phyloP scores from a whole-genome alignment of 2,329 filamentous ascomycete species.

The Colletotrichum truncatum region DNA sequence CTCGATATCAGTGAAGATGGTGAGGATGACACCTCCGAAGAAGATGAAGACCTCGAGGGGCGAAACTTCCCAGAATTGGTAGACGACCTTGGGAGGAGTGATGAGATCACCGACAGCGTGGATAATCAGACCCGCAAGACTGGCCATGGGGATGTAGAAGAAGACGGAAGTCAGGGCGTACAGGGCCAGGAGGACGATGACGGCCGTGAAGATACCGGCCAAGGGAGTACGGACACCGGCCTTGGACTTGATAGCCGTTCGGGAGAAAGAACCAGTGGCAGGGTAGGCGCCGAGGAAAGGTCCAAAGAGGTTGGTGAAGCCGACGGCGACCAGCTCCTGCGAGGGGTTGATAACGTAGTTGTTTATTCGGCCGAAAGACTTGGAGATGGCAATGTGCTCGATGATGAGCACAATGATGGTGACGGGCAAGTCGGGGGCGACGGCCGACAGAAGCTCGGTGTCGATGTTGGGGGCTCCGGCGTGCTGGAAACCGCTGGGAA shows the following conservation, averaged over 20 bases:
- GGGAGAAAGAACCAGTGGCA: conserved; percentile 59
- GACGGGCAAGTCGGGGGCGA: conserved; percentile 74
- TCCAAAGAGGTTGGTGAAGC: conserved; percentile 78
- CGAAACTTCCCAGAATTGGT: conserved; percentile 81
- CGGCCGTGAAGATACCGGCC: conserved; percentile 79
- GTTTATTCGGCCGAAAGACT: conserved; percentile 82
- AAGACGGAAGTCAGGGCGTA: conserved; percentile 82
- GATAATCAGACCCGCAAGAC: conserved; percentile 80
- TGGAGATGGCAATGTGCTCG: conserved; percentile 85
- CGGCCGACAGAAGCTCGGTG: conserved; percentile 66
- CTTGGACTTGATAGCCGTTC: conserved; percentile 86
- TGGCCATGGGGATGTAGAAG: conserved; percentile 80
- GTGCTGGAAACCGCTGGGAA: conserved; percentile 79
- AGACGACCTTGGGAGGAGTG: conserved; percentile 76
- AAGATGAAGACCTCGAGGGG: conserved; percentile 80
- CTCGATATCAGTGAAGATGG: conserved; percentile 59
- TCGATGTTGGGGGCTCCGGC: conserved; percentile 73
- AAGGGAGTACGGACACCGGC: conserved; percentile 83
- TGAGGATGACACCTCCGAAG: conserved; percentile 74
- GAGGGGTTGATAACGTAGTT: conserved; percentile 83
- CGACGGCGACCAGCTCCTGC: conserved; percentile 82
- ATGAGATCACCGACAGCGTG: conserved; percentile 84
- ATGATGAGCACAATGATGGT: conserved; percentile 83
- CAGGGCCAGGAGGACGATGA: conserved; percentile 79
- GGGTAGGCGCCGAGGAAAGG: conserved; percentile 73